A percentile compares a stretch with the other conserved stretches of the same genome.
Conservation (phyloP, 306 rosid genomes). For the Hippophae gyantsensis region DNA sequence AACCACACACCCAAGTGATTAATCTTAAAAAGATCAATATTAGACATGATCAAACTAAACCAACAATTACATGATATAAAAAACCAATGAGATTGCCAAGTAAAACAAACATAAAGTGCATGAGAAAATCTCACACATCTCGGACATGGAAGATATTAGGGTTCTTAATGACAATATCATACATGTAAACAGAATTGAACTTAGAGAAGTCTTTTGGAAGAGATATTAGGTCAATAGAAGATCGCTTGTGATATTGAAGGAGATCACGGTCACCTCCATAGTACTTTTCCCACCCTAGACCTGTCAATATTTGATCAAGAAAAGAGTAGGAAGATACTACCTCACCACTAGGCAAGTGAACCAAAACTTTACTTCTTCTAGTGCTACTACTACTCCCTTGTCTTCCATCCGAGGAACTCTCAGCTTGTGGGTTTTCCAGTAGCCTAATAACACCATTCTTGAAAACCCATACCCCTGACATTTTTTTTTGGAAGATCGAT, state of each 20-base stretch:
- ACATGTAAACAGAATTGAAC: constrained; percentile 86
- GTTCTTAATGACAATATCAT: constrained; percentile 73
- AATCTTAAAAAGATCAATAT: no score
- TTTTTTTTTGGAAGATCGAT: background rate
- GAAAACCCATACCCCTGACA: constrained; percentile 91
- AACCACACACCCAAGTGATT: no score
- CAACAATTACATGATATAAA: no score
- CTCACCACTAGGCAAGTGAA: constrained; percentile 59
- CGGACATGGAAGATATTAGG: constrained; percentile 85
- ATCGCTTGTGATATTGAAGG: constrained; percentile 76
- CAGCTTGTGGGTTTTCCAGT: constrained; percentile 65
- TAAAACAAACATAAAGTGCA: no score
- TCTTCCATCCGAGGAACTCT: constrained; percentile 24
- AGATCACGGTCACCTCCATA: constrained; percentile 73
- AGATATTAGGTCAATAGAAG: constrained; percentile 82
- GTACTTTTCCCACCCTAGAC: constrained; percentile 94
- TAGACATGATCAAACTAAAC: no score
- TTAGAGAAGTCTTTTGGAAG: constrained; percentile 74
- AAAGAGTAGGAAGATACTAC: constrained; percentile 50
- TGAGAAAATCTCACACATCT: constrained; percentile 29
- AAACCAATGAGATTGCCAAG: no score
- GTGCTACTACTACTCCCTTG: constrained; percentile 24
- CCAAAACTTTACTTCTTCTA: constrained; percentile 41
- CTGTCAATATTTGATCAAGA: constrained; percentile 53
- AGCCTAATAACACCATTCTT: constrained; percentile 57